Conservation (phyloP, 805 yeast genomes). For the Pichia californica region DNA sequence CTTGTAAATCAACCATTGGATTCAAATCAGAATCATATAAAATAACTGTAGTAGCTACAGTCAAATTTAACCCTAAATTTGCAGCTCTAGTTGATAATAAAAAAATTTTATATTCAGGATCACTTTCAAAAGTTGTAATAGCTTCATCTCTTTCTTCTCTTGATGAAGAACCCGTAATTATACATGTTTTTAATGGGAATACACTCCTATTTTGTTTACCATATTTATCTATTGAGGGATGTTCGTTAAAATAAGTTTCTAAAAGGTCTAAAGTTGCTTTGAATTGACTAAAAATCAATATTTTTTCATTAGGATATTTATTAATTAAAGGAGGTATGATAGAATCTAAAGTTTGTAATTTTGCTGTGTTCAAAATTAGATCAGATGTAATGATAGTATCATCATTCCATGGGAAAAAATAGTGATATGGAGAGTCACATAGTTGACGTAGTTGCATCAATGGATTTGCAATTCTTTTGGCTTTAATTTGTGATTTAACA, state of each 20-base stretch:
- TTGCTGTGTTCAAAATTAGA: conserved; percentile 58
- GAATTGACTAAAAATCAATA: conserved; percentile 83
- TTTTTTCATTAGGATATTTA: conserved; percentile 32
- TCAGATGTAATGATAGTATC: conserved; percentile 28
- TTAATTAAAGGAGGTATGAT: conserved; percentile 45
- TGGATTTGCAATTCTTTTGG: conserved; percentile 54
- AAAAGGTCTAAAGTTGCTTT: conserved; percentile 81
- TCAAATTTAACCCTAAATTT: conserved; percentile 84
- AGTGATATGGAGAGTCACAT: conserved; percentile 81
- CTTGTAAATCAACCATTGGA: conserved; percentile 94
- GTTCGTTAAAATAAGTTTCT: conserved; percentile 59
- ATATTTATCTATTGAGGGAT: conserved; percentile 3
- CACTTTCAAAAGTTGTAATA: conserved; percentile 46
- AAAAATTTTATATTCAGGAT: conserved; percentile 43
- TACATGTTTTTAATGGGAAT: conserved; percentile 11
- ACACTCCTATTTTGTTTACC: conserved; percentile 33
- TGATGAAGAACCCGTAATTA: conserved; percentile 59
- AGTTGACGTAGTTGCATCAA: conserved; percentile 81
- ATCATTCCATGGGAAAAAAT: conserved; percentile 70
- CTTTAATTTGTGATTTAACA: conserved; percentile 36
- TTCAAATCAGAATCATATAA: conserved; percentile 95
- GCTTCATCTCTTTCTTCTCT: conserved; percentile 61
- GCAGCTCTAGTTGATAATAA: conserved; percentile 89
- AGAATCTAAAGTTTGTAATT: conserved; percentile 63
- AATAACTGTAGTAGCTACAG: conserved; percentile 84